phyloP scores from a whole-genome alignment of 208 protist genomes.

The Trypanosomatidae sp. region DNA sequence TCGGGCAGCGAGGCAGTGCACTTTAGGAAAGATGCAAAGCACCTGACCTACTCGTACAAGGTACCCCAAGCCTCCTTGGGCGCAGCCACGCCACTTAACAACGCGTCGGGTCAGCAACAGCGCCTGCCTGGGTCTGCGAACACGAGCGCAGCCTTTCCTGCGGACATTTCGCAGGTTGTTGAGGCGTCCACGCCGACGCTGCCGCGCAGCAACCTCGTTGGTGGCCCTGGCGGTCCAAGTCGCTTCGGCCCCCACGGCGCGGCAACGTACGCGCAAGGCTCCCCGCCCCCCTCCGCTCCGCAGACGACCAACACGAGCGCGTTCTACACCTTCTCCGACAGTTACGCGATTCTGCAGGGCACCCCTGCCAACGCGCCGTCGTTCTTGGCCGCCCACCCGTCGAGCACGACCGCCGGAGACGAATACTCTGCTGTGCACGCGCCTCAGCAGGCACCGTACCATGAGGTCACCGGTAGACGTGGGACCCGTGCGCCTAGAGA shows the following conservation, averaged over 20 bases:
- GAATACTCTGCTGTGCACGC: background rate
- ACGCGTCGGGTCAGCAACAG: background rate
- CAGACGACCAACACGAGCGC: conserved; percentile 20
- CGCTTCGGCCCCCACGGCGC: conserved; percentile 4
- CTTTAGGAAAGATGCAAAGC: background rate
- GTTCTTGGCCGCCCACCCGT: conserved; percentile 13
- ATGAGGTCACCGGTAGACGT: background rate
- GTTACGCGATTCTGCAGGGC: conserved; percentile 20
- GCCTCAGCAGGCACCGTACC: background rate
- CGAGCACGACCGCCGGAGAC: background rate
- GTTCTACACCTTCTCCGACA: conserved; percentile 23
- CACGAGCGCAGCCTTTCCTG: conserved; percentile 33
- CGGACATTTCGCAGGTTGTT: conserved; percentile 14
- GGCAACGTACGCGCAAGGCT: conserved; percentile 11
- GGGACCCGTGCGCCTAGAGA: background rate
- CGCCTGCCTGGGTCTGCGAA: conserved; percentile 13
- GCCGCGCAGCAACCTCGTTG: conserved; percentile 24
- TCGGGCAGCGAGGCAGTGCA: background rate
- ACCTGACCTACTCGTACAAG: conserved; percentile 15
- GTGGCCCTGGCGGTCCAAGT: conserved; percentile 36
- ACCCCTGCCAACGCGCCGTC: conserved; percentile 23
- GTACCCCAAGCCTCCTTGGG: conserved; percentile 2
- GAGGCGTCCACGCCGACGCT: background rate
- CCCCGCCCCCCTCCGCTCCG: conserved; percentile 22
- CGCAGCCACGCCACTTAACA: background rate